Evolutionary conservation across 768 basidiomycete species (phyloP), one percentile per base, ranked within the genome.

Genomic region (Tephrocybe sp.): DNA sequence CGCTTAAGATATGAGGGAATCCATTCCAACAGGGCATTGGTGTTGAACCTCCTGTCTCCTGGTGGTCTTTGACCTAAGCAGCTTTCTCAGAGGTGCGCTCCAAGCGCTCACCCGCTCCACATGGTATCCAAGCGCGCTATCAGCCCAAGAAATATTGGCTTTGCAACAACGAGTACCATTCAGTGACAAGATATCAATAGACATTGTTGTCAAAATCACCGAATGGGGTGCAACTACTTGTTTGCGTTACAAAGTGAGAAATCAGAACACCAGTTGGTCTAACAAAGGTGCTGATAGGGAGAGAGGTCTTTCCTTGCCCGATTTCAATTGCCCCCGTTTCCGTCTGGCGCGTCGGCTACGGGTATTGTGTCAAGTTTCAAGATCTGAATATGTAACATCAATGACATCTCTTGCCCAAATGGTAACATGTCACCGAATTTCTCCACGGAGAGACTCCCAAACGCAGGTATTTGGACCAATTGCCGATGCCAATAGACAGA

Each of bases 151-250:
- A 38, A 25, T 12, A 27, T 24, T 13, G 30, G 39, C 30, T 24
- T 40, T 25, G 47, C 31, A 42, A 42, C 13, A 37, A 27, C 21
- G 45, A 27, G 31, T 16, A 18, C 8, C 6, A 31, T 29, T 29
- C 25, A 40, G 18, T 16, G 23, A 42, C 30, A 39, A 33, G 29
- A 30, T 12, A n/a, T n/a, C n/a, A n/a, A n/a, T n/a, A n/a, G n/a
- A n/a, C 12, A 30, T 30, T 30, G 12, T 30, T 30, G 29, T 6
- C 29, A 12, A 30, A 30, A 34, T 43, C n/a, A 19, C 49, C 49
- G 24, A 50, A 33, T 44, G 42, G 46, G 45, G 37, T 37, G 30
- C 37, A 48, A 36, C 19, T n/a, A 24, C 29, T 12, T 33, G 42
- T 19, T 38, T 47, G 13, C 47, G 24, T 36, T 24, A 27, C 21